phyloP scores from a whole-genome alignment of 2,329 filamentous ascomycete genomes.

The Fusarium sp. region DNA sequence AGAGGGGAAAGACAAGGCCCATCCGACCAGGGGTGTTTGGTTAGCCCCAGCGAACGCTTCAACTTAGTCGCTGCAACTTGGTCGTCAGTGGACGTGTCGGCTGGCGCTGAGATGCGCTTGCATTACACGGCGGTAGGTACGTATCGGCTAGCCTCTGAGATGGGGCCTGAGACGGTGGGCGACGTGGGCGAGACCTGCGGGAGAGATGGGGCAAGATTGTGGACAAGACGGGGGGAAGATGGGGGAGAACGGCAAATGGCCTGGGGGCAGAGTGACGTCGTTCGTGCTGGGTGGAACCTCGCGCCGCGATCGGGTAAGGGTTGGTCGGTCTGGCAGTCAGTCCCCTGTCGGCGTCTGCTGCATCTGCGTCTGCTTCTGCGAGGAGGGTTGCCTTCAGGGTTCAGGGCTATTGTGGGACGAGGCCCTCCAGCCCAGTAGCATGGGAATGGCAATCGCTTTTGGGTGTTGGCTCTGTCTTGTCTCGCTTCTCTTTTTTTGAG shows the following conservation, averaged over 20 bases:
- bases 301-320: constrained; percentile 28
- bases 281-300: constrained; percentile 21
- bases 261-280: constrained; percentile 39
- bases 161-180: constrained; percentile 5
- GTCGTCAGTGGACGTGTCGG: neutral
- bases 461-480: constrained; percentile 24
- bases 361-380: neutral
- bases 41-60: constrained; percentile 3
- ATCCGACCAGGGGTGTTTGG: constrained; percentile 17
- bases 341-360: constrained; percentile 11
- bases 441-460: constrained; percentile 13
- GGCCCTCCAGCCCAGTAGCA: constrained; percentile 6
- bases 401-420: constrained; percentile 16
- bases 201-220: constrained; percentile 27
- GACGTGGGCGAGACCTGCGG: constrained; percentile 26
- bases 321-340: constrained; percentile 12
- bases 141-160: constrained; percentile 27
- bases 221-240: constrained; percentile 21
- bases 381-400: constrained; percentile 28
- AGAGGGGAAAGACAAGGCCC: neutral
- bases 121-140: constrained; percentile 26
- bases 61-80: neutral
- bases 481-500: constrained; percentile 11
- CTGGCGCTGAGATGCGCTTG: constrained; percentile 9
- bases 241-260: constrained; percentile 27